Conservation (phyloP, 768 basidiomycete species). For the Phanerodontia chrysosporium region DNA sequence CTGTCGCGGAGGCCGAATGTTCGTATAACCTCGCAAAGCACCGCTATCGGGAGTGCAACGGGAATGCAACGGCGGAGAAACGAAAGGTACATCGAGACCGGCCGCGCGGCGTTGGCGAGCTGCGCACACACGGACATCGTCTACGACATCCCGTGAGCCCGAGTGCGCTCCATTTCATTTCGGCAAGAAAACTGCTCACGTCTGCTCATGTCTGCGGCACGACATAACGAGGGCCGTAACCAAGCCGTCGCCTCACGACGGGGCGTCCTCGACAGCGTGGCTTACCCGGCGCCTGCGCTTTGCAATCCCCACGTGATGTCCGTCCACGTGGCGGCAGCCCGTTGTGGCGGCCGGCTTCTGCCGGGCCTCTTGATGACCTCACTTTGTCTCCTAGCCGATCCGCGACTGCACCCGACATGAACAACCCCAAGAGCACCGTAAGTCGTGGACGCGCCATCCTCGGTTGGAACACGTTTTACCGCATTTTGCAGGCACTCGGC, state of each 20-base stretch:
- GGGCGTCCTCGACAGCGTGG: neutral
- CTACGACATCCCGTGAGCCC: neutral
- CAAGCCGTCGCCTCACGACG: neutral
- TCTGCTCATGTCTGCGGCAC: neutral
- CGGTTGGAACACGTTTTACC: neutral
- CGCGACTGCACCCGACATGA: constrained; percentile 5
- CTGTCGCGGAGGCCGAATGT: neutral
- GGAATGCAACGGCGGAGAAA: neutral
- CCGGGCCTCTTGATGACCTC: too few relatives aligned
- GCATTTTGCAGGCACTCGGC: constrained; percentile 26
- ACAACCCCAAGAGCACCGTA: constrained; percentile 13
- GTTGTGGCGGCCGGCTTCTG: constrained; percentile 1
- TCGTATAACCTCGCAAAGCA: neutral
- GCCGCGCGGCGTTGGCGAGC: neutral
- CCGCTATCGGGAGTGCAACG: neutral
- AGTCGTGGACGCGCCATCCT: neutral
- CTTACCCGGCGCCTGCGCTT: neutral
- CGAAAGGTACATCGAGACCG: neutral
- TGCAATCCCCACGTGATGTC: neutral
- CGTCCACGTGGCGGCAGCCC: neutral
- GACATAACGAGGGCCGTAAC: neutral
- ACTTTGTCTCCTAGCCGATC: too few relatives aligned
- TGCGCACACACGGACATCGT: neutral
- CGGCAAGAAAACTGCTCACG: neutral
- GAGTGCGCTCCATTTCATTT: neutral